These are phyloP conservation scores for Phytophthora quininea DNA, from an alignment of 352 stramenopile genomes.

Conservation along the genomic window DNA sequence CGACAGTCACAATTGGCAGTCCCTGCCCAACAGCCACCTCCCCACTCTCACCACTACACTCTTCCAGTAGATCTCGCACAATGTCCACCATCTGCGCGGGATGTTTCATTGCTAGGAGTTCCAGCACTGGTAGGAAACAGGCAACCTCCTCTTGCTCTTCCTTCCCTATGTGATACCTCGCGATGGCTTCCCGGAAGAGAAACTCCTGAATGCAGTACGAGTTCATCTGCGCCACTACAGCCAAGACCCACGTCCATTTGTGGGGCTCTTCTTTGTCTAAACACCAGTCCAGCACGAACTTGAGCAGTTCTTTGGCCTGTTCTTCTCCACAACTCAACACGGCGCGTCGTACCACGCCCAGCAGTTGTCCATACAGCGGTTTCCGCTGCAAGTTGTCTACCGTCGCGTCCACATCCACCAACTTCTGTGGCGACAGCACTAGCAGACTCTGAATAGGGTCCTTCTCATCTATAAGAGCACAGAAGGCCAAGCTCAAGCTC, in stretches of 20 bases:
- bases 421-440: conserved; percentile 15
- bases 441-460: conserved; percentile 40
- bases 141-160: conserved; percentile 6
- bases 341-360: conserved; percentile 44
- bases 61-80: conserved; percentile 46
- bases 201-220: conserved; percentile 53
- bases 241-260: conserved; percentile 62
- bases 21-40: conserved; percentile 1
- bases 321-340: conserved; percentile 38
- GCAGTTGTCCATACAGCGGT: conserved; percentile 53
- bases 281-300: conserved; percentile 60
- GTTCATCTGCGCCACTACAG: conserved; percentile 50
- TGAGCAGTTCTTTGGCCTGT: conserved; percentile 22
- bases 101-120: conserved; percentile 45
- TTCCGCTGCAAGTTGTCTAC: conserved; percentile 45
- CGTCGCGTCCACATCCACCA: conserved; percentile 42
- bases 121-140: conserved; percentile 40
- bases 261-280: conserved; percentile 23
- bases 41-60: conserved; percentile 15
- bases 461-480: conserved; percentile 44
- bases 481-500: conserved; percentile 50
- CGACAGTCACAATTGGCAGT: conserved; percentile 4
- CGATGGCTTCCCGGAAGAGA: conserved; percentile 44
- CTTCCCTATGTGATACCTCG: conserved; percentile 3
- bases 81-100: conserved; percentile 58